Conservation (phyloP, 1,284 basidiomycete species). For the Tilletia setariae region DNA sequence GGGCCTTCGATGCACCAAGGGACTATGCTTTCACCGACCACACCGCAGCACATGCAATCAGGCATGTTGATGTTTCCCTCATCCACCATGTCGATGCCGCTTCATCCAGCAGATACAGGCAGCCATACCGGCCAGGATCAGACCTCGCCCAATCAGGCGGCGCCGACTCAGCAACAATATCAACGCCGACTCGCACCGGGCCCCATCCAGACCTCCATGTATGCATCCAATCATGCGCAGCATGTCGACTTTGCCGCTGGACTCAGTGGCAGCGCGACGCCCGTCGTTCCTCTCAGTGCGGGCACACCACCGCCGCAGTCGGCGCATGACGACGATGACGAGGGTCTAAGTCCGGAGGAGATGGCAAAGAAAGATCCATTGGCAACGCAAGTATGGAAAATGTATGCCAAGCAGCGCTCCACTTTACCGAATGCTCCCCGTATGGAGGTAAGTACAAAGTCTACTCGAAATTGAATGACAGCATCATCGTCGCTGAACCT, state of each 20-base stretch:
- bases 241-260: background rate
- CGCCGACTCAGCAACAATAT: background rate
- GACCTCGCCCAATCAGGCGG: background rate
- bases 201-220: too few species aligned
- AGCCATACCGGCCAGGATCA: background rate
- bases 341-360: slow-evolving; percentile 44
- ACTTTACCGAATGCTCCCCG: slow-evolving; percentile 82
- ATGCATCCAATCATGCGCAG: background rate
- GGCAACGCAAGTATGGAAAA: slow-evolving; percentile 93
- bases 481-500: too few species aligned
- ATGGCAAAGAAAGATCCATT: slow-evolving; percentile 72
- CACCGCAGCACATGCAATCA: background rate
- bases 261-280: background rate
- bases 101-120: background rate
- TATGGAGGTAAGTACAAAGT: slow-evolving; percentile 65
- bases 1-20: background rate
- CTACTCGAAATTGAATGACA: too few species aligned
- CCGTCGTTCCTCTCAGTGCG: background rate
- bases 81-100: background rate
- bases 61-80: background rate
- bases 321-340: slow-evolving; percentile 25
- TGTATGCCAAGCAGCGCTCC: slow-evolving; percentile 85
- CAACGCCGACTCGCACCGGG: too few species aligned
- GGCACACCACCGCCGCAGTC: background rate
- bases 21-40: background rate